Evolutionary conservation across 163 green algal species (phyloP).

Genomic region (Botryococcus braunii): DNA sequence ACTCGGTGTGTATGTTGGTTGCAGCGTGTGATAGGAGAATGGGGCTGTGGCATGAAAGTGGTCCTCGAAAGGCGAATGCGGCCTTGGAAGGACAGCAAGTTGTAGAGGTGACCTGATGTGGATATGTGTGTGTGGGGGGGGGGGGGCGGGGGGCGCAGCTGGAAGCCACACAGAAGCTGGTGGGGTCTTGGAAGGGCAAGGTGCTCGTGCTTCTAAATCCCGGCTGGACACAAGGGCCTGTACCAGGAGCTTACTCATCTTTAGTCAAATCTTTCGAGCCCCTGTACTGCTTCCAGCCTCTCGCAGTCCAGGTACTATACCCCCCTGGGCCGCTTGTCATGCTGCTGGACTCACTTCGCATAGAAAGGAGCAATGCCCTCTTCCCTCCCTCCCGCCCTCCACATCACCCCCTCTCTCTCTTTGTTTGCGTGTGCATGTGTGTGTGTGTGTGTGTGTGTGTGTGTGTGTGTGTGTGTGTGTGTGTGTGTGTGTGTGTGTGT

Average conservation of each 20-base stretch:
- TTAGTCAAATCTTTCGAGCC: constrained; percentile 34
- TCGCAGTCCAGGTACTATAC: constrained; percentile 37
- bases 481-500: not conserved
- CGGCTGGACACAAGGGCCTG: too few relatives aligned
- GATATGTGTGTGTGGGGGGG: too few relatives aligned
- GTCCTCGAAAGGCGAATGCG: too few relatives aligned
- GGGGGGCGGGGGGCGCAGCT: not conserved
- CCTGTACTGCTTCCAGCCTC: constrained; percentile 44
- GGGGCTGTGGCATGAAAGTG: too few relatives aligned
- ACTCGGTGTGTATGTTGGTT: too few relatives aligned
- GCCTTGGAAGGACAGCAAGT: too few relatives aligned
- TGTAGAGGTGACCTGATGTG: too few relatives aligned
- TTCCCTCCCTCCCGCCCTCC: not conserved
- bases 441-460: not conserved
- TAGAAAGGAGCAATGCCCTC: not conserved
- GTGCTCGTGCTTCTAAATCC: constrained; percentile 29
- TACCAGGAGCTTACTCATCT: too few relatives aligned
- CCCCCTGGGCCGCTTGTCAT: not conserved
- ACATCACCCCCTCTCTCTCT: not conserved
- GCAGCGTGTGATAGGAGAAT: too few relatives aligned
- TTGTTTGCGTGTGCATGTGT: not conserved
- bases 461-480: not conserved
- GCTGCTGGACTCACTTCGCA: not conserved
- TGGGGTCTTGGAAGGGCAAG: constrained; percentile 18
- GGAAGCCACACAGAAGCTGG: constrained; percentile 17